Conservation (phyloP, 23 red algal genomes). For the Pyropia haitanensis region DNA sequence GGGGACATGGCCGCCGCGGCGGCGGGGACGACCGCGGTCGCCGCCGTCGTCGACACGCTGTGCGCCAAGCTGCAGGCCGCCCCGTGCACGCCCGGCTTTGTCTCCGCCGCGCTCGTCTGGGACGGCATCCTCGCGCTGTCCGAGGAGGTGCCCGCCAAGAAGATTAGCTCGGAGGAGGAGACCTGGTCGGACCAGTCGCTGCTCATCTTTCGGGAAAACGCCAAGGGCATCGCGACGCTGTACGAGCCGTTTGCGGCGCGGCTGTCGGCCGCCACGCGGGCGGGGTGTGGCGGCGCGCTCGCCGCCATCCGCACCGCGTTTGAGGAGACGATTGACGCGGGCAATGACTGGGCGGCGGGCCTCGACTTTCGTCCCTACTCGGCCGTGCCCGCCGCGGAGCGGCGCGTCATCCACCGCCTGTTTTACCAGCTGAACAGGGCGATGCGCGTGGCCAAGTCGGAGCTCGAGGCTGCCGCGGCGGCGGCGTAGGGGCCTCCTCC, state of each 20-base stretch:
- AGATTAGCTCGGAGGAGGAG: constrained; percentile 54
- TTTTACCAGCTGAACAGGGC: background rate
- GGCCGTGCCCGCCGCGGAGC: constrained; percentile 6
- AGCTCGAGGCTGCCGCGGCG: too few relatives aligned
- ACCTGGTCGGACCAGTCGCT: constrained; percentile 32
- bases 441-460: too few relatives aligned
- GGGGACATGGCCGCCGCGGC: constrained; percentile 15
- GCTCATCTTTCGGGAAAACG: constrained; percentile 44
- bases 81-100: background rate
- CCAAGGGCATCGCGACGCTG: constrained; percentile 39
- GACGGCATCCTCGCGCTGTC: constrained; percentile 37
- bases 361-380: constrained; percentile 22
- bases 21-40: background rate
- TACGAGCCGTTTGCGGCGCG: constrained; percentile 9
- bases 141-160: constrained; percentile 48
- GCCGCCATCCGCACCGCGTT: background rate
- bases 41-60: constrained; percentile 13
- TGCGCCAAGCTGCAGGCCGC: constrained; percentile 12
- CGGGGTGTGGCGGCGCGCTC: constrained; percentile 3
- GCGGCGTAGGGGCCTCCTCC: too few relatives aligned
- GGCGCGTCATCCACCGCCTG: constrained; percentile 7
- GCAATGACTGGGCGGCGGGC: constrained; percentile 31
- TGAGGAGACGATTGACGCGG: constrained; percentile 8
- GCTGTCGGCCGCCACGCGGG: constrained; percentile 2
- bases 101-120: constrained; percentile 8